Percentiles rank a stretch among this genome's conserved stretches.
These are phyloP conservation scores for Fusarium sp. DNA, from an alignment of 2,329 filamentous ascomycete species.

Conservation along the genomic window DNA sequence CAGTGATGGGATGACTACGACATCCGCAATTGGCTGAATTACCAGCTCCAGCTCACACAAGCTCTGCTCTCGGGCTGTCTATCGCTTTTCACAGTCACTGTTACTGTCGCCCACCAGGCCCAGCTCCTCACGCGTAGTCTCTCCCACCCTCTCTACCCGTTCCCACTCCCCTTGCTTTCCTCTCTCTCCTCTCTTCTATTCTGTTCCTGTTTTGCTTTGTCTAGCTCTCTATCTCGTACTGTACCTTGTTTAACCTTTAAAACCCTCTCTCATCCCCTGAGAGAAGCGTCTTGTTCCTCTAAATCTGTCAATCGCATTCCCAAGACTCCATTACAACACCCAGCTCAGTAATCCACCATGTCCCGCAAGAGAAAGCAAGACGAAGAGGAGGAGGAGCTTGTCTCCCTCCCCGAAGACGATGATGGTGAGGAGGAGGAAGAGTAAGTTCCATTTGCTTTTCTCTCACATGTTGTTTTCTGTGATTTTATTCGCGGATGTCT, in stretches of 20 bases:
- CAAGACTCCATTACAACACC: conserved; percentile 14
- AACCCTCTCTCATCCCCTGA: conserved; percentile 21
- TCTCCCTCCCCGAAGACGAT: conserved; percentile 64
- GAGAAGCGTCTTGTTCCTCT: conserved; percentile 17
- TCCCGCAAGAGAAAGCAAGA: conserved; percentile 68
- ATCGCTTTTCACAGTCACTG: conserved; percentile 3
- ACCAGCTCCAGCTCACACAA: conserved; percentile 24
- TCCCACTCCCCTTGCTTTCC: conserved; percentile 37
- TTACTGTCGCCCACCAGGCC: conserved; percentile 17
- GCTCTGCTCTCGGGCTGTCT: conserved; percentile 32
- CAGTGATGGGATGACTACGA: conserved; percentile 36
- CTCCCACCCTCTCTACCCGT: conserved; percentile 40
- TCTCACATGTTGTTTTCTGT: conserved; percentile 4
- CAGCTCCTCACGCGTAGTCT: conserved; percentile 33
- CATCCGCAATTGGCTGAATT: conserved; percentile 34
- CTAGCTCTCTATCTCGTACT: conserved; percentile 30
- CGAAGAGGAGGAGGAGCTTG: conserved; percentile 63
- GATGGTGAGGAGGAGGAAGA: conserved; percentile 66
- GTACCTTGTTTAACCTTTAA: conserved; percentile 34
- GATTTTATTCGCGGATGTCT: conserved; percentile 2
- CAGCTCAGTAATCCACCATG: conserved; percentile 49
- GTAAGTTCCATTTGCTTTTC: conserved; percentile 53
- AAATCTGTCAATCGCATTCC: conserved; percentile 24
- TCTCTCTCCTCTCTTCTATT: conserved; percentile 32
- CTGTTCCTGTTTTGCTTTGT: conserved; percentile 14